These are phyloP conservation scores for Trichoderma asperelloides DNA, from an alignment of 495 filamentous ascomycete genomes.

Conservation along the genomic window DNA sequence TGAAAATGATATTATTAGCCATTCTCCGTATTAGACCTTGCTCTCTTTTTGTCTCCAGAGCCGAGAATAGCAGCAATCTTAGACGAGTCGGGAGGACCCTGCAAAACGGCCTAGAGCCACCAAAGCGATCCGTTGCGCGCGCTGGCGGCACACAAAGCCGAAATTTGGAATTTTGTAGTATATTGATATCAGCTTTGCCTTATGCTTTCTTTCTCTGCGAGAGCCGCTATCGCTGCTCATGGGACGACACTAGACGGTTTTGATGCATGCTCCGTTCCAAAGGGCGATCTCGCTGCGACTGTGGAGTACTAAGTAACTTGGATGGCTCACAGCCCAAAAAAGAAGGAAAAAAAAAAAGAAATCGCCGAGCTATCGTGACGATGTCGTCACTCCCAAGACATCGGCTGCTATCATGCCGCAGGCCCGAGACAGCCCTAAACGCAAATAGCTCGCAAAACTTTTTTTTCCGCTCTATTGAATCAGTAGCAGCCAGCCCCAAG, in stretches of 20 bases:
- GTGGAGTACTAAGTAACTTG: neutral
- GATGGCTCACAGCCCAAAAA: neutral
- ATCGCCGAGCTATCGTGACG: neutral
- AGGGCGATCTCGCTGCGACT: neutral
- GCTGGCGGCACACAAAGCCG: neutral
- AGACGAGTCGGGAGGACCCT: neutral
- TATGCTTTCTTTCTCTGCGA: too few species aligned
- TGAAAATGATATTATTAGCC: neutral
- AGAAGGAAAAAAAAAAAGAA: neutral
- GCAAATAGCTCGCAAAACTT: neutral
- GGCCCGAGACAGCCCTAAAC: neutral
- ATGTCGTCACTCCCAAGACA: neutral
- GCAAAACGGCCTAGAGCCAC: neutral
- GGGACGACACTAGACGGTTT: neutral
- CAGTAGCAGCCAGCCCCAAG: neutral
- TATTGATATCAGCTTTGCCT: neutral
- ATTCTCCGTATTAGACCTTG: neutral
- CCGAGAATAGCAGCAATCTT: conserved; percentile 5
- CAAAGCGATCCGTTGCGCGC: conserved; percentile 2
- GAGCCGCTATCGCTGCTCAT: too few species aligned
- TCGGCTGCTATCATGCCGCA: neutral
- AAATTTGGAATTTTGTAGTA: neutral
- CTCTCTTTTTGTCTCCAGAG: neutral
- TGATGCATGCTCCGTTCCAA: neutral
- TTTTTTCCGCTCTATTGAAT: neutral